A percentile compares a stretch with the other conserved stretches of the same genome.
phyloP scores from a whole-genome alignment of 257 asterid genomes.

The Solanum chilense region DNA sequence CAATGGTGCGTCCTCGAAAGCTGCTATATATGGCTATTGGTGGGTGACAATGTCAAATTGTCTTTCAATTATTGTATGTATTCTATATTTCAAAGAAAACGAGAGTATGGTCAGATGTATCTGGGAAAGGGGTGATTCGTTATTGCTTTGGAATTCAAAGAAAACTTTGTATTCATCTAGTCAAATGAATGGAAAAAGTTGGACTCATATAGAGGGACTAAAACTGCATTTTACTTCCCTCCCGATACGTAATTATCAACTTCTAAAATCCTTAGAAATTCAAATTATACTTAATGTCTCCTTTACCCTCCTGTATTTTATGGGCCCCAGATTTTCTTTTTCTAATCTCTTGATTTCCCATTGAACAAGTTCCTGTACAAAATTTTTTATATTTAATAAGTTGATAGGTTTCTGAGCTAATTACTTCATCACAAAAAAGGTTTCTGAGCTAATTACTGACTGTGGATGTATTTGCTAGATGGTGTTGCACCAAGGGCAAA shows the following conservation, averaged over 20 bases:
- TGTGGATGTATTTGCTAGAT: constrained; percentile 18
- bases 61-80: neutral
- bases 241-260: neutral
- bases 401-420: neutral
- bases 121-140: neutral
- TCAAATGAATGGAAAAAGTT: neutral
- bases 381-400: neutral
- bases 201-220: neutral
- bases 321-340: neutral
- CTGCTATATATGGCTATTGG: constrained; percentile 58
- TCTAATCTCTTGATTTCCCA: neutral
- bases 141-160: neutral
- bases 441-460: neutral
- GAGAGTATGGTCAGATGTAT: neutral
- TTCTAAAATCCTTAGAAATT: neutral
- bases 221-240: neutral
- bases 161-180: neutral
- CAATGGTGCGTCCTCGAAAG: constrained; percentile 44
- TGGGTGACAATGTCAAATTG: neutral
- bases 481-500: constrained; percentile 77
- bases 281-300: neutral
- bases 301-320: neutral
- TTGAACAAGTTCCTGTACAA: neutral
- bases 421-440: neutral
- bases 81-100: neutral